A percentile compares a stretch with the other conserved stretches of the same genome.
Evolutionary conservation across 164 flowering plant species (phyloP).

Genomic region (Magnolia kwangsiensis): DNA sequence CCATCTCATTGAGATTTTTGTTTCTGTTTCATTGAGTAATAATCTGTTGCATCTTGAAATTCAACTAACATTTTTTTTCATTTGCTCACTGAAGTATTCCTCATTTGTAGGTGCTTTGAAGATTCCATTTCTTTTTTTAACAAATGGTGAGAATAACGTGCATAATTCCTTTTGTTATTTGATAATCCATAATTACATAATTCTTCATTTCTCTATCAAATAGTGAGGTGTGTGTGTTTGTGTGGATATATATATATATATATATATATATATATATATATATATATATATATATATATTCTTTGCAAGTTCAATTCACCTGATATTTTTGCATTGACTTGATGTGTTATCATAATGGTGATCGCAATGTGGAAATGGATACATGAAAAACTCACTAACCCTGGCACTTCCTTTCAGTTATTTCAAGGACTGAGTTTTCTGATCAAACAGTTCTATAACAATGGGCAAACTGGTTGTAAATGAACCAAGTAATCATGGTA

Average conservation of each 20-base stretch:
- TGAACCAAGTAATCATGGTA: not conserved
- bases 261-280: too few species aligned
- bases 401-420: not conserved
- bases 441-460: not conserved
- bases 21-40: not conserved
- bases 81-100: not conserved
- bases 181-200: not conserved
- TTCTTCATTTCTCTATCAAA: not conserved
- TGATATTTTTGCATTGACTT: too few species aligned
- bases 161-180: not conserved
- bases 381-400: not conserved
- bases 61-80: not conserved
- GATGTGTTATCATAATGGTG: not conserved
- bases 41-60: not conserved
- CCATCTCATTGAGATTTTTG: not conserved
- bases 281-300: too few species aligned
- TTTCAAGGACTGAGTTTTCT: not conserved
- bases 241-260: too few species aligned
- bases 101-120: constrained; percentile 51
- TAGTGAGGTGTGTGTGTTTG: too few species aligned
- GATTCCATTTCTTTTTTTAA: constrained; percentile 71
- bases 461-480: not conserved
- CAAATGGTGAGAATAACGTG: constrained; percentile 62
- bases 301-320: too few species aligned
- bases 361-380: not conserved